phyloP scores from a whole-genome alignment of 306 rosid species.

The Oxytropis ochrocephala region DNA sequence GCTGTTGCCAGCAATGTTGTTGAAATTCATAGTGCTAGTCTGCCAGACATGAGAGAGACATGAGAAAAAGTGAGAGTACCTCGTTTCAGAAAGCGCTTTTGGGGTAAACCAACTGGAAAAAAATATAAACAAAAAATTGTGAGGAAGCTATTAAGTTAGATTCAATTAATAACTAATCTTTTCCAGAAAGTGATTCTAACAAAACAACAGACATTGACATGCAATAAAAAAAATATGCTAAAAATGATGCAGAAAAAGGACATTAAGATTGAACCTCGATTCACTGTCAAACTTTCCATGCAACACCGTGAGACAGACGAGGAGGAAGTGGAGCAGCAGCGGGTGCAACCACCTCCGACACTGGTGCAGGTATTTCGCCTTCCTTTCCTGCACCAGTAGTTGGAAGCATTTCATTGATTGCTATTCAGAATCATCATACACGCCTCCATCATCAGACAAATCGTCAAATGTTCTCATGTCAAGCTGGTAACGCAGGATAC shows the following conservation, averaged over 20 bases:
- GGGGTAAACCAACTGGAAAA: slow-evolving; percentile 28
- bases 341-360: slow-evolving; percentile 26
- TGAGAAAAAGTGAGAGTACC: background rate
- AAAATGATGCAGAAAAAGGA: background rate
- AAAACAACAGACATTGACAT: background rate
- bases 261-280: slow-evolving; percentile 19
- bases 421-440: slow-evolving; percentile 42
- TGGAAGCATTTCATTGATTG: slow-evolving; percentile 41
- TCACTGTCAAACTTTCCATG: slow-evolving; percentile 1
- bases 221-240: background rate
- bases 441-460: slow-evolving; percentile 59
- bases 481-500: slow-evolving; percentile 89
- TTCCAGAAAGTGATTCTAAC: background rate
- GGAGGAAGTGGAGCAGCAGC: slow-evolving; percentile 23
- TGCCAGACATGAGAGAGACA: background rate
- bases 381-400: slow-evolving; percentile 45
- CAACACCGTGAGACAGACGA: background rate
- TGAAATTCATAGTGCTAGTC: background rate
- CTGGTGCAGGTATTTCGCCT: slow-evolving; percentile 36
- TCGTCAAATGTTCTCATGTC: slow-evolving; percentile 84
- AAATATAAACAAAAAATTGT: background rate
- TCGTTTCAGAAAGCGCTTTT: background rate
- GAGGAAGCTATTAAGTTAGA: background rate
- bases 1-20: background rate
- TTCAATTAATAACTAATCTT: background rate